Base-by-base conservation (phyloP, 106 monocot species). In the Posidonia australis region DNA sequence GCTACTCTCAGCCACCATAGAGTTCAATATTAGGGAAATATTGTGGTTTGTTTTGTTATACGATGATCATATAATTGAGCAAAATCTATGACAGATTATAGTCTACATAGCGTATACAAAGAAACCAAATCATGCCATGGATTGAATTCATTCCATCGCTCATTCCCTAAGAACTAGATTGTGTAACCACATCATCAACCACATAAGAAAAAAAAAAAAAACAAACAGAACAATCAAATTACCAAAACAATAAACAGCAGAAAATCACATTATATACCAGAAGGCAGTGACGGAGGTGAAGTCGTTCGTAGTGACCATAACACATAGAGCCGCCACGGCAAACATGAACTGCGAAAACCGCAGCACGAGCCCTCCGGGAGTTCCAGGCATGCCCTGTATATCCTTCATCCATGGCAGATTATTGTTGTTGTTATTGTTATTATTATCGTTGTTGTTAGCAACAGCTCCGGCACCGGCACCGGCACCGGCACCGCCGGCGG, bases 281-380 rank as follows among this genome's bases (percentile, higher is more conserved):
- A 94, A 89, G 47, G 93, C 89, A 26, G 86, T 82, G 71, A 94
- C 93, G 44, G 93, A 84, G 59, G 81, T 30, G 76, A 94, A 94
- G 60, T 94, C 93, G 68, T 27, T 66, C 79, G 93, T 81, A 70
- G 93, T 77, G 44, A 62, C 81, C 93, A 94, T 94, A 60, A 94
- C 83, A 28, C 68, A 59, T 41, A 94, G 78, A 2, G 89, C 79
- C 0, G 82, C 89, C 10, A 48, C 71, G 5, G 86, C 93, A 63
- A 89, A 94, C 36, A 78, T 22, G 69, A 86, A 86, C 68, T 94
- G 93, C 29, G 63, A 52, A 36, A 84, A 20, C 54, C 93, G 81
- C 21, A 94, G 79, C 51, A 75, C 75, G 42, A 94, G 89, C 0
- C 93, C 93, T 2, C 86, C 89, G 9, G 58, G 61, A 1, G 93